A percentile compares a stretch with the other conserved stretches of the same genome.
These are phyloP conservation scores for Asclepias syriaca DNA, from an alignment of 257 asterid species.

Conservation along the genomic window DNA sequence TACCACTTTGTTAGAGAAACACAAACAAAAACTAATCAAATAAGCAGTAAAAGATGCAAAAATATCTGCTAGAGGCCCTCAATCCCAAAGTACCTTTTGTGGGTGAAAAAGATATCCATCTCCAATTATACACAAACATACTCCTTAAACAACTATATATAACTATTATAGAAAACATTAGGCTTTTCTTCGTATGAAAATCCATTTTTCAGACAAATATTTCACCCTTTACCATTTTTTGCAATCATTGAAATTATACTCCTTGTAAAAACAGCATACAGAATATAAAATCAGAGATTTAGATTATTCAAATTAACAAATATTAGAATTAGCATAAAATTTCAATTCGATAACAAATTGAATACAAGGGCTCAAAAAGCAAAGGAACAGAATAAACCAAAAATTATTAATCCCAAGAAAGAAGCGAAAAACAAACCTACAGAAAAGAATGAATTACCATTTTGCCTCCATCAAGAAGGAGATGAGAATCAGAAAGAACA, in stretches of 20 bases:
- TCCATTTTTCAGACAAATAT: no score
- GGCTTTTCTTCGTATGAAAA: no score
- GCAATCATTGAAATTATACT: not conserved
- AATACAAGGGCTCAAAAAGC: not conserved
- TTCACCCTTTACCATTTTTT: not conserved
- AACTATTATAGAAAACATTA: no score
- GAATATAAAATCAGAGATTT: no score
- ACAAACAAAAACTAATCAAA: no score
- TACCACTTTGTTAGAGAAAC: no score
- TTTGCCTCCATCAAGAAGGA: conserved; percentile 41
- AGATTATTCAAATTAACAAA: not conserved
- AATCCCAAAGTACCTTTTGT: no score
- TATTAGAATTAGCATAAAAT: not conserved
- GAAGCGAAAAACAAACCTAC: not conserved
- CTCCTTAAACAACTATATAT: no score
- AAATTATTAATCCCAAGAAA: not conserved
- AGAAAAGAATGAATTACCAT: conserved; percentile 29
- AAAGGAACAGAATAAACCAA: not conserved
- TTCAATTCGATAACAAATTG: not conserved
- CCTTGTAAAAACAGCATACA: not conserved
- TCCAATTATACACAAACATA: no score
- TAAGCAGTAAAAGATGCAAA: no score
- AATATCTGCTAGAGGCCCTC: no score
- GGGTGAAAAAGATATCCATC: no score
- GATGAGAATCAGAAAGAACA: conserved; percentile 30